These are phyloP conservation scores for Ceratobasidium sp. DNA, from an alignment of 1,284 basidiomycete genomes.

Conservation along the genomic window DNA sequence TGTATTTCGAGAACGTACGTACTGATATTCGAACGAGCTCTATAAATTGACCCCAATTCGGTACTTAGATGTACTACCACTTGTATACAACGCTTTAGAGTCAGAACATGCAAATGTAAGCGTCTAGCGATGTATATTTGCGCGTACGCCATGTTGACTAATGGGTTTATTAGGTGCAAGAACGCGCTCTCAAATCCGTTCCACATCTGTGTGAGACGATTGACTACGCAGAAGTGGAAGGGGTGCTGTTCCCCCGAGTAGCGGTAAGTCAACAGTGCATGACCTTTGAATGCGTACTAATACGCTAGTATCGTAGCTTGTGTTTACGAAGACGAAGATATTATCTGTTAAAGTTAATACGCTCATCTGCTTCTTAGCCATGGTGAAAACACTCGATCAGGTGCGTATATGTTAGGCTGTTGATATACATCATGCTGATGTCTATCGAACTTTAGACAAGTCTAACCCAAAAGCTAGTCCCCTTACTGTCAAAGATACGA, in stretches of 20 bases:
- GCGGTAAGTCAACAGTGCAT: conserved; percentile 68
- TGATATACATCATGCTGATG: conserved; percentile 5
- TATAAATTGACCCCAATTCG: neutral
- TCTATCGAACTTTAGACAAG: conserved; percentile 65
- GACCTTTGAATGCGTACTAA: conserved; percentile 18
- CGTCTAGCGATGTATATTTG: conserved; percentile 28
- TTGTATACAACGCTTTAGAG: conserved; percentile 95
- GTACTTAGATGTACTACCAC: conserved; percentile 86
- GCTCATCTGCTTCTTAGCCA: conserved; percentile 86
- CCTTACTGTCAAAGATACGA: conserved; percentile 92
- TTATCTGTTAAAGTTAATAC: conserved; percentile 91
- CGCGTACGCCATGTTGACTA: conserved; percentile 40
- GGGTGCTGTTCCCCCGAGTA: conserved; percentile 86
- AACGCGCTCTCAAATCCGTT: conserved; percentile 86
- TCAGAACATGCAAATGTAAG: conserved; percentile 86
- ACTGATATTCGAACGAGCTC: conserved; percentile 5
- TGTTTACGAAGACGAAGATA: conserved; percentile 90
- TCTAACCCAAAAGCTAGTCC: conserved; percentile 94
- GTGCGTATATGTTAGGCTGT: conserved; percentile 58
- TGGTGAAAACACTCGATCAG: conserved; percentile 96
- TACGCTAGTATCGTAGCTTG: conserved; percentile 65
- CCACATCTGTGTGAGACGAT: conserved; percentile 92
- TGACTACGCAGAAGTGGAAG: conserved; percentile 92
- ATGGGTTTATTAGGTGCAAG: conserved; percentile 77
- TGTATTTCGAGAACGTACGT: conserved; percentile 88